A percentile compares a stretch with the other conserved stretches of the same genome.
phyloP scores from a whole-genome alignment of 2,329 filamentous ascomycete species.

The Diplodia scrobiculata region DNA sequence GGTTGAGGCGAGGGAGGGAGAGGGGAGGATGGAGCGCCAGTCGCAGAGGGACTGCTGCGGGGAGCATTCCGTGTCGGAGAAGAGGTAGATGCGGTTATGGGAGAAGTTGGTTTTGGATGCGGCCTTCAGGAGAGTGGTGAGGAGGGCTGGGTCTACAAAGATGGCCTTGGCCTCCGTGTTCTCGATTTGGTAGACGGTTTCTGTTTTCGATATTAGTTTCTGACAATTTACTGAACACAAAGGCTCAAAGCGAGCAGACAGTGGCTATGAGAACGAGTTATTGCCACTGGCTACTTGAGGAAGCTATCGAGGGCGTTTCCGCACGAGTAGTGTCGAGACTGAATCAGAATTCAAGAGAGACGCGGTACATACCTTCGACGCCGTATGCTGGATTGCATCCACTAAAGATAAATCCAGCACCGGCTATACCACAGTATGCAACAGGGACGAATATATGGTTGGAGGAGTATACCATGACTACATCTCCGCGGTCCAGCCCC shows the following conservation, averaged over 20 bases:
- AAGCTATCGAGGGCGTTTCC: background rate
- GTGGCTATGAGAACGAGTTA: background rate
- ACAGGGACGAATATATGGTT: slow-evolving; percentile 61
- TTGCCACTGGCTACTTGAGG: background rate
- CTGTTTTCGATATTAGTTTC: slow-evolving; percentile 36
- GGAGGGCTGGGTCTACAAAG: slow-evolving; percentile 53
- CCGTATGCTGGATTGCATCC: slow-evolving; percentile 60
- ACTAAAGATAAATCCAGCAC: slow-evolving; percentile 57
- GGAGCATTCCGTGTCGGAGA: slow-evolving; percentile 48
- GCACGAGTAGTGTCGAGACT: background rate
- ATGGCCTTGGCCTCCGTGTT: slow-evolving; percentile 56
- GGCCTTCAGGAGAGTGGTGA: slow-evolving; percentile 51
- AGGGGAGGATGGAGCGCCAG: slow-evolving; percentile 48
- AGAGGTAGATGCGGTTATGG: slow-evolving; percentile 51
- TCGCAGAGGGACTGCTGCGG: slow-evolving; percentile 44
- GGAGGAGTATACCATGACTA: slow-evolving; percentile 57
- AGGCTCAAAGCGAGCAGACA: background rate
- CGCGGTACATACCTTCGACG: slow-evolving; percentile 44
- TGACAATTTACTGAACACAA: background rate
- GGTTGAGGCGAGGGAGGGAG: slow-evolving; percentile 41
- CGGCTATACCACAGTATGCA: slow-evolving; percentile 58
- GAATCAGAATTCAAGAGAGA: background rate
- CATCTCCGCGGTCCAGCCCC: slow-evolving; percentile 53
- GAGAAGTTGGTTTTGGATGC: slow-evolving; percentile 49
- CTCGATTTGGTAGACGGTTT: slow-evolving; percentile 56